Percentiles rank a stretch among this genome's conserved stretches.
Conservation (phyloP, 345 rosid genomes). For the Citrus inodora region DNA sequence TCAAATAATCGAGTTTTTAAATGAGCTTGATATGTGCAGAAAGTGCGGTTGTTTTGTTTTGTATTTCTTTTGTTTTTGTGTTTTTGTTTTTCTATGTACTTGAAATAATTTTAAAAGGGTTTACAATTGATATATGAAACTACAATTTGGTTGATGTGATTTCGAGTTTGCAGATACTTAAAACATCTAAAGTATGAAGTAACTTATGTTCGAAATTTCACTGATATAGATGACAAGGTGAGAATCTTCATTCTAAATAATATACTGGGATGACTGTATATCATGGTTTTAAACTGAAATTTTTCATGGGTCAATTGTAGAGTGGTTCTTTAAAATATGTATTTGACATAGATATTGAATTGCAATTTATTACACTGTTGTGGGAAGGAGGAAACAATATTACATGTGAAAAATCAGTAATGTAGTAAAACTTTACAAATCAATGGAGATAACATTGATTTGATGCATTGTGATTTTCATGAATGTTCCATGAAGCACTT, state of each 20-base stretch:
- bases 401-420: background rate
- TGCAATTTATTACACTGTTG: background rate
- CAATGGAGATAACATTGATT: background rate
- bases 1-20: background rate
- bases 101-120: background rate
- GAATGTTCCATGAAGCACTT: too few relatives aligned
- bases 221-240: slow-evolving; percentile 93
- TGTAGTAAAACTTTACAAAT: background rate
- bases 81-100: background rate
- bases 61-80: background rate
- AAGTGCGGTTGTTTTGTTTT: background rate
- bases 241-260: slow-evolving; percentile 3
- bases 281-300: background rate
- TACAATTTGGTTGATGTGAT: background rate
- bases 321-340: too few relatives aligned
- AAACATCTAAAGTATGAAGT: slow-evolving; percentile 69
- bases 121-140: background rate
- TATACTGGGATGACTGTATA: background rate
- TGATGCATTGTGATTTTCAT: too few relatives aligned
- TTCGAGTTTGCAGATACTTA: slow-evolving; percentile 51
- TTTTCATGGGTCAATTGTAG: background rate
- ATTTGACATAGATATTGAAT: background rate
- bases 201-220: slow-evolving; percentile 74
- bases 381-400: background rate
- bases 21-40: background rate